Base-by-base conservation (phyloP, 805 yeast species). In the Kuraishia piskuri region DNA sequence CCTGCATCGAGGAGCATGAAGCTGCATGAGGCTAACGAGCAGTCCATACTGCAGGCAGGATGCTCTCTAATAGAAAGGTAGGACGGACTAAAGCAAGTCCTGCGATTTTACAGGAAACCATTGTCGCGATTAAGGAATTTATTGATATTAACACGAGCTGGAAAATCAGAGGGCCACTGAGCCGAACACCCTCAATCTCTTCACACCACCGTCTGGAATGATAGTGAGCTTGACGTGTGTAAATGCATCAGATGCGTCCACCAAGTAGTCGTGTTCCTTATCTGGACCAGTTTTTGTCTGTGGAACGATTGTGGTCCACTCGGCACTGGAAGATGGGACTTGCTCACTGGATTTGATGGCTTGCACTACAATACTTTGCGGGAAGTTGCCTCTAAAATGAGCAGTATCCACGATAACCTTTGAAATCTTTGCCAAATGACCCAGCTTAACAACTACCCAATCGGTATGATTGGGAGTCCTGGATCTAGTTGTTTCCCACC, bases 121-220 rank as follows among this genome's bases (percentile, higher is more conserved):
- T n/a, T n/a, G n/a, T n/a, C n/a, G n/a, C n/a, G n/a, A n/a, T n/a
- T n/a, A n/a, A n/a, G n/a, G n/a, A n/a, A n/a, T n/a, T n/a, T n/a
- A n/a, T n/a, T n/a, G n/a, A n/a, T n/a, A 31, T 3, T 3, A 5
- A 31, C 14, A 31, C 40, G 17, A 7, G 3, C 17, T 7, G 40
- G 40, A 31, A n/a, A 12, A 31, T 31, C 40, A 31, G 40, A 31
- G 40, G 3, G 48, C 48, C 17, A 66, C 46, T 31, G 73, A 73
- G 46, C 97, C 98, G 62, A 81, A 79, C 24, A 91, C 94, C 59
- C 96, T 80, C 44, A 92, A 71, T 66, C 99, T 80, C 75, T 92
- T 92, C 53, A 90, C 89, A 56, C 99, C 99, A 50, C 99, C 99
- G 65, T 92, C 99, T 22, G 99, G 99, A 58, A 90, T 86, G 67